These are phyloP conservation scores for Chloris gayana DNA, from an alignment of 176 grass and related monocot species.

Conservation along the genomic window DNA sequence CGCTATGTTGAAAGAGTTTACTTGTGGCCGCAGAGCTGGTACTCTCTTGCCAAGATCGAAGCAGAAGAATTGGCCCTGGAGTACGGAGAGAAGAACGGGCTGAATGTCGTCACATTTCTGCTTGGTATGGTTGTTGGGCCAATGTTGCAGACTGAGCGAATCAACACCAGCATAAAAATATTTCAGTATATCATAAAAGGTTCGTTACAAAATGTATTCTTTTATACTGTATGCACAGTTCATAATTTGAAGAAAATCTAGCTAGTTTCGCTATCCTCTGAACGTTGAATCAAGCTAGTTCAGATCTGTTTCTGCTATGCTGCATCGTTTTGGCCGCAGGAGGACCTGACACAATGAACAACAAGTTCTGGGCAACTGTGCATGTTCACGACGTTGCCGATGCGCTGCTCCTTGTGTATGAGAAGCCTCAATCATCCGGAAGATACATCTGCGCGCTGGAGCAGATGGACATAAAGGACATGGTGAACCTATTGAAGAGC, in stretches of 20 bases:
- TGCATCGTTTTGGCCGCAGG: constrained; percentile 22
- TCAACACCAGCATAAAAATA: constrained; percentile 40
- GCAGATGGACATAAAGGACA: neutral
- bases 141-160: constrained; percentile 26
- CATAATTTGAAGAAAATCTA: neutral
- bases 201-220: neutral
- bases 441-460: constrained; percentile 44
- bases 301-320: neutral
- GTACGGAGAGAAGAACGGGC: constrained; percentile 30
- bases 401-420: constrained; percentile 39
- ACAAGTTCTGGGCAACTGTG: constrained; percentile 19
- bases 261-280: too few relatives aligned
- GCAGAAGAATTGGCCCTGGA: constrained; percentile 52
- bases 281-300: too few relatives aligned
- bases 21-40: constrained; percentile 39
- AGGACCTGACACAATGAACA: constrained; percentile 26
- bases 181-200: constrained; percentile 44
- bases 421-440: constrained; percentile 26
- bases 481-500: constrained; percentile 39
- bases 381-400: constrained; percentile 45
- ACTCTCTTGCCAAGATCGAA: constrained; percentile 45
- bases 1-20: too few relatives aligned
- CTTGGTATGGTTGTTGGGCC: constrained; percentile 38
- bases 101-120: constrained; percentile 31
- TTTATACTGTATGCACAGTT: neutral